phyloP scores from a whole-genome alignment of 2,329 filamentous ascomycete species.

The Coniella vitis region DNA sequence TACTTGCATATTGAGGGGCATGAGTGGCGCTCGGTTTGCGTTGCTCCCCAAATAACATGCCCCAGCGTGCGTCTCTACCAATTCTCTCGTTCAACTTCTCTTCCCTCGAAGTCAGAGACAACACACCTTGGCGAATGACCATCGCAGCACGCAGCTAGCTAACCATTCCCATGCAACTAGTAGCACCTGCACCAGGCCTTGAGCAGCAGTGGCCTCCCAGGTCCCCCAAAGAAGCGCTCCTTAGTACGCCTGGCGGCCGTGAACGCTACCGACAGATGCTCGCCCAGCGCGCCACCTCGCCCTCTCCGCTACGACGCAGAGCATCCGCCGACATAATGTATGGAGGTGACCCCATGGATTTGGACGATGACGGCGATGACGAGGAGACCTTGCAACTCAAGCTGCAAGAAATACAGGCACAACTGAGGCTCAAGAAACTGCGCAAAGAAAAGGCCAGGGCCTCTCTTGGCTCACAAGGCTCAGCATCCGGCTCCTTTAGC shows the following conservation, averaged over 20 bases:
- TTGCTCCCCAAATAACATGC: neutral
- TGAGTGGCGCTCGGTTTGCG: neutral
- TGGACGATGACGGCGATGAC: constrained; percentile 58
- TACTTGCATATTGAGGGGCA: neutral
- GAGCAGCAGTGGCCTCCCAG: constrained; percentile 59
- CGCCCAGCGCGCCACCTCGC: constrained; percentile 60
- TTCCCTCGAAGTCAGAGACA: too few relatives aligned
- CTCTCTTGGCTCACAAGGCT: constrained; percentile 3
- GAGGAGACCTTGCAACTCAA: constrained; percentile 86
- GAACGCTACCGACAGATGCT: constrained; percentile 64
- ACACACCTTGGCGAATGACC: too few relatives aligned
- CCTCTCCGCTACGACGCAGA: constrained; percentile 54
- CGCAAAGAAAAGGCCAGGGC: constrained; percentile 52
- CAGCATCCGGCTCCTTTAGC: constrained; percentile 3
- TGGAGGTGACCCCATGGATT: constrained; percentile 21
- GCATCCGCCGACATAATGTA: constrained; percentile 24
- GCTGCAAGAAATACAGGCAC: constrained; percentile 81
- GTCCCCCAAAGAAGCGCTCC: constrained; percentile 57
- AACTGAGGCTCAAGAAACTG: constrained; percentile 78
- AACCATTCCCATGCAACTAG: constrained; percentile 14
- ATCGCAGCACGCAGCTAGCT: too few relatives aligned
- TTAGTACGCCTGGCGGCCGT: constrained; percentile 70
- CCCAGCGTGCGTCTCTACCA: neutral
- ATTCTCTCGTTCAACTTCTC: too few relatives aligned
- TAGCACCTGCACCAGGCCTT: constrained; percentile 25